Percentiles rank a stretch among this genome's conserved stretches.
Conservation (phyloP, 1,139 yeast species). For the Suhomyces maxii region DNA sequence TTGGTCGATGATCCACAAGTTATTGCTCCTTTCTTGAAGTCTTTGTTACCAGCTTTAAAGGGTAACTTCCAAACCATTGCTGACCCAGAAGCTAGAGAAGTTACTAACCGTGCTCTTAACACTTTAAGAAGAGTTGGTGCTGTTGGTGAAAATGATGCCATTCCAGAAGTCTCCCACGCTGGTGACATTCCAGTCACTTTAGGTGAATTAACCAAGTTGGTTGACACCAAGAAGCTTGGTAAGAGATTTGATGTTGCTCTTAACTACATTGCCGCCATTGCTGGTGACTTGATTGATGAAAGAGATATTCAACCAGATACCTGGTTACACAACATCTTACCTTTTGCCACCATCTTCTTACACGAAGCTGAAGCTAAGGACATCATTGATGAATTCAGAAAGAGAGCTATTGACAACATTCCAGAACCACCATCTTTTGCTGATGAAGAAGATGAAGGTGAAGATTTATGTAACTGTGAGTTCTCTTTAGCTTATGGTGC, state of each 20-base stretch:
- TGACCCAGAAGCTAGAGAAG: conserved; percentile 99
- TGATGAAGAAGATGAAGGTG: conserved; percentile 99
- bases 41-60: conserved; percentile 94
- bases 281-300: conserved; percentile 98
- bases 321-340: conserved; percentile 87
- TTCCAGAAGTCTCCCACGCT: conserved; percentile 97
- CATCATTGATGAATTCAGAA: conserved; percentile 91
- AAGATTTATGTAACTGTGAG: conserved; percentile 99
- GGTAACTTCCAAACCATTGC: conserved; percentile 93
- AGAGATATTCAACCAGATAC: conserved; percentile 90
- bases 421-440: conserved; percentile 94
- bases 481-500: conserved; percentile 99
- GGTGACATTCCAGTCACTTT: conserved; percentile 92
- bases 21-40: conserved; percentile 97
- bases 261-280: conserved; percentile 88
- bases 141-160: conserved; percentile 81
- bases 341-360: conserved; percentile 93
- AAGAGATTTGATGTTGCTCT: conserved; percentile 76
- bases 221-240: conserved; percentile 68
- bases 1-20: conserved; percentile 99
- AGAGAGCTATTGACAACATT: conserved; percentile 94
- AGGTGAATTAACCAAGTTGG: conserved; percentile 73
- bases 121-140: conserved; percentile 99
- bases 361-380: conserved; percentile 92
- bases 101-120: conserved; percentile 93